phyloP scores from a whole-genome alignment of 805 yeast genomes.

The Suhomyces sp. region DNA sequence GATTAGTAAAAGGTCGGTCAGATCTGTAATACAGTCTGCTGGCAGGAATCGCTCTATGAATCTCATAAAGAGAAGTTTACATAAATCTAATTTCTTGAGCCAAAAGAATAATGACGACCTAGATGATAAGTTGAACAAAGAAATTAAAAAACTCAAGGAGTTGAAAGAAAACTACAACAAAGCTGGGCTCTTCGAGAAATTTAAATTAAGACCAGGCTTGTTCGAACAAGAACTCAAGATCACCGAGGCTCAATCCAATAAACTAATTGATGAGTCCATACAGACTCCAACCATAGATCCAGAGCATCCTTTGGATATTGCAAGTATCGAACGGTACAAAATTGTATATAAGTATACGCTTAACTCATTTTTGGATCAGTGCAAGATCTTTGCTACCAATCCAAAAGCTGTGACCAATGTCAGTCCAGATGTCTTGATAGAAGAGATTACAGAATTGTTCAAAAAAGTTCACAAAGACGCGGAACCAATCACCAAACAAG shows the following conservation, averaged over 20 bases:
- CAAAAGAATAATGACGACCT: conserved; percentile 1
- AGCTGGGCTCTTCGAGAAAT: conserved; percentile 24
- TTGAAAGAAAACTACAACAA: conserved; percentile 19
- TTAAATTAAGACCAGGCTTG: conserved; percentile 20
- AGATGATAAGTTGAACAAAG: conserved; percentile 14
- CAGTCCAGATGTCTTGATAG: conserved; percentile 20
- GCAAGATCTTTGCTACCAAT: conserved; percentile 12
- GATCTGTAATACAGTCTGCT: conserved; percentile 3
- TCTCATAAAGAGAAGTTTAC: conserved; percentile 3
- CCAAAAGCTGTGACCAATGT: conserved; percentile 6
- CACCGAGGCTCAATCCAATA: conserved; percentile 17
- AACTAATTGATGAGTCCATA: conserved; percentile 12
- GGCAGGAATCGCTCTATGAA: not conserved
- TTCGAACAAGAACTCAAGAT: conserved; percentile 22
- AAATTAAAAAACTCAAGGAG: conserved; percentile 21
- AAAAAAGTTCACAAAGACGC: conserved; percentile 16
- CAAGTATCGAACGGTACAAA: conserved; percentile 13
- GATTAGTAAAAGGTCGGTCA: conserved; percentile 5
- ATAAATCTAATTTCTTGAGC: not conserved
- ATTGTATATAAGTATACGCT: conserved; percentile 20
- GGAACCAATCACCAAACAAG: conserved; percentile 22
- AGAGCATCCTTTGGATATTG: conserved; percentile 19
- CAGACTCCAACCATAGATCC: conserved; percentile 16
- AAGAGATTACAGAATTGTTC: conserved; percentile 21
- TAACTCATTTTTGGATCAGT: conserved; percentile 24